phyloP scores from a whole-genome alignment of 129 eudicot genomes.

The Kitagawia praeruptora region DNA sequence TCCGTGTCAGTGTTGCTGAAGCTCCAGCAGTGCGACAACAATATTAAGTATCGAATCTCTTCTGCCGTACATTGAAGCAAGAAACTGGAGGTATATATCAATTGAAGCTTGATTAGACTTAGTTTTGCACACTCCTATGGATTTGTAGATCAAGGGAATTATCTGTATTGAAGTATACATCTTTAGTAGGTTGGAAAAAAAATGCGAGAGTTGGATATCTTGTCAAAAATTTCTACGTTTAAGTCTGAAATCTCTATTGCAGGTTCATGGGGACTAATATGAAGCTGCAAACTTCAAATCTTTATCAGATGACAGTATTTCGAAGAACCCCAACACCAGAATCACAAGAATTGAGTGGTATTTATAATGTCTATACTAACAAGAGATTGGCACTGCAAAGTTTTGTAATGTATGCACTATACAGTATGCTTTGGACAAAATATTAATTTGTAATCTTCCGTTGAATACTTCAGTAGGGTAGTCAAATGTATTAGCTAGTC shows the following conservation, averaged over 20 bases:
- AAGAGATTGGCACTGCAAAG: conserved; percentile 6
- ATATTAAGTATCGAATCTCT: conserved; percentile 22
- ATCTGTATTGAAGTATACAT: neutral
- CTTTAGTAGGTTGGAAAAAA: neutral
- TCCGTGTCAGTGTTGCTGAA: conserved; percentile 84
- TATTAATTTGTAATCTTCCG: conserved; percentile 20
- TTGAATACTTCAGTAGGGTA: conserved; percentile 8
- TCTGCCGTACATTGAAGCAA: conserved; percentile 1
- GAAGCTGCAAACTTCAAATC: neutral
- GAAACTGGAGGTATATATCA: conserved; percentile 8
- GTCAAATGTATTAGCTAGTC: conserved; percentile 12
- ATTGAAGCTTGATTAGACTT: neutral
- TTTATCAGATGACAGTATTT: conserved; percentile 6
- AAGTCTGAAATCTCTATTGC: neutral
- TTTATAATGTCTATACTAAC: conserved; percentile 20
- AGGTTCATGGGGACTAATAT: neutral
- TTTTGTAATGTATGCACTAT: conserved; percentile 37
- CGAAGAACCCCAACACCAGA: conserved; percentile 12
- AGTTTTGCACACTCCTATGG: neutral
- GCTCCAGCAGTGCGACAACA: conserved; percentile 53
- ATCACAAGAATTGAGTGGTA: conserved; percentile 9
- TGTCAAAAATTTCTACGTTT: neutral
- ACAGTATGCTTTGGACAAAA: conserved; percentile 8
- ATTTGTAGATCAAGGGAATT: neutral
- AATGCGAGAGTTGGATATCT: neutral